These are phyloP conservation scores for Trichomonas tenax DNA, from an alignment of 208 protist genomes.

Conservation along the genomic window DNA sequence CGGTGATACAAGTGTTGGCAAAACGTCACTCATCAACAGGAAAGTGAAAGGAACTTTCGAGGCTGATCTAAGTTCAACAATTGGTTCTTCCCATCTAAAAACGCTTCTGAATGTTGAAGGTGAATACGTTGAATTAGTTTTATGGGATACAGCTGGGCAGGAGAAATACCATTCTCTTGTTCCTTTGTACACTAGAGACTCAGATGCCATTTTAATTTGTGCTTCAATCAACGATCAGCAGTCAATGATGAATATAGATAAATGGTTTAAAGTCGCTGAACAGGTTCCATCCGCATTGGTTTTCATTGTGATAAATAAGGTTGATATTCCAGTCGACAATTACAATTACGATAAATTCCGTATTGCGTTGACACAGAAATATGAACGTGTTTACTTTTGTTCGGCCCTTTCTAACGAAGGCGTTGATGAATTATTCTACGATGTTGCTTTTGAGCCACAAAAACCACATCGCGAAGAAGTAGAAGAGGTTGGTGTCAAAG, in stretches of 20 bases:
- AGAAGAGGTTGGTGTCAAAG: neutral
- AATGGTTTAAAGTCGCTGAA: neutral
- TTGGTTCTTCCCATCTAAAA: neutral
- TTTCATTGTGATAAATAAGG: neutral
- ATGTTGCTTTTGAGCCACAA: neutral
- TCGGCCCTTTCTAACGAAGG: neutral
- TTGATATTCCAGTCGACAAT: neutral
- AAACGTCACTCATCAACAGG: neutral
- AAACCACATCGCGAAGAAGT: neutral
- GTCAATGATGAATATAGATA: neutral
- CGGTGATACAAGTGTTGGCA: neutral
- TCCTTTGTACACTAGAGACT: neutral
- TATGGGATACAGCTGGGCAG: constrained; percentile 11
- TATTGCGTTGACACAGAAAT: neutral
- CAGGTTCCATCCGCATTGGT: too few species aligned
- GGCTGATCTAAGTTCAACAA: neutral
- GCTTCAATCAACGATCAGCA: neutral
- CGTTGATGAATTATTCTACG: neutral
- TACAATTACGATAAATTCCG: neutral
- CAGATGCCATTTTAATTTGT: neutral
- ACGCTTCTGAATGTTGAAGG: neutral
- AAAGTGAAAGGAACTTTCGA: neutral
- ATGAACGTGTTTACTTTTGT: neutral
- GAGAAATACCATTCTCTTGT: neutral
- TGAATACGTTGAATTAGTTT: neutral